Evolutionary conservation across 2,329 filamentous ascomycete species (phyloP), one percentile per base, ranked within the genome.

Genomic region (Ophiostoma sp.): DNA sequence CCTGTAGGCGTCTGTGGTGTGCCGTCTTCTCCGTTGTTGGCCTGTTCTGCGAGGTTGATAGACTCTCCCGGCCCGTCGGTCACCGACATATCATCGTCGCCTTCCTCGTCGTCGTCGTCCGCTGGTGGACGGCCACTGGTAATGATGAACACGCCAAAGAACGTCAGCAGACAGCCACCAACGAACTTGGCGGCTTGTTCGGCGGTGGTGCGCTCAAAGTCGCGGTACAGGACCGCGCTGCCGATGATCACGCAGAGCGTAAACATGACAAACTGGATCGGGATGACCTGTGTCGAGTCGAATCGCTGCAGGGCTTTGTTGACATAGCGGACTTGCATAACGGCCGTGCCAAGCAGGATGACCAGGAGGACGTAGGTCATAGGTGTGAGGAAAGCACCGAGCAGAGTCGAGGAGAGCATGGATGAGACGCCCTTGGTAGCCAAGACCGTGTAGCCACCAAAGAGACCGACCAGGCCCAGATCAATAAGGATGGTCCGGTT

Each of bases 241-340:
- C 96, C 96, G 70, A 97, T 87, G 77, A 99, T 98, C 75, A 98
- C 96, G 6, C 93, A 97, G 8, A 99, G 86, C 0, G 96, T 99
- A 81, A 99, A 99, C 76, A 97, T 89, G 69, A 99, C 96, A 78
- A 99, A 99, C 79, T 99, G 96, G 17, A 96, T 96, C 0, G 96
- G 96, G 76, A 99, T 99, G 77, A 99, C 96, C 81, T 98, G 94
- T 0, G 96, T 99, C 7, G 96, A 97, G 81, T 98, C 94, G 84
- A 98, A 99, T 64, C 93, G 90, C 80, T 98, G 95, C 70, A 99
- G 85, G 0, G 88, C 87, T 77, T 88, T 93, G 83, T 98, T 99
- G 80, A 99, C 89, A 80, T 98, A 99, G 80, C 94, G 95, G 78
- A 99, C 95, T 83, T 99, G 96, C 92, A 98, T 94, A 74, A 99